Conservation (phyloP, 2,329 filamentous ascomycete genomes). For the Zarea fungicola region DNA sequence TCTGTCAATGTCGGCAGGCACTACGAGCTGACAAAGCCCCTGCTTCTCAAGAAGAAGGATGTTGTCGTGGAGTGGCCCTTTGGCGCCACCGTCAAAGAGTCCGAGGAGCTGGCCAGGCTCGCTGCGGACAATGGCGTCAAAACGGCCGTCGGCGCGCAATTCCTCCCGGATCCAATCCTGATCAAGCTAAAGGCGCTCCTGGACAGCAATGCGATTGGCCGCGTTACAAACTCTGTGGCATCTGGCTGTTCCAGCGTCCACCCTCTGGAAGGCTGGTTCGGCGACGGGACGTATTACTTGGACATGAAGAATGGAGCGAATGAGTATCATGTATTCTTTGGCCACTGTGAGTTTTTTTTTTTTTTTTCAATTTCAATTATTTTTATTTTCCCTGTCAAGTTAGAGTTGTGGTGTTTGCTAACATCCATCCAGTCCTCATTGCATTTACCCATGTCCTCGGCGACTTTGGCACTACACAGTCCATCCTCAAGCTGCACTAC, state of each 20-base stretch:
- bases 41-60: constrained; percentile 41
- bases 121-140: constrained; percentile 26
- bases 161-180: constrained; percentile 34
- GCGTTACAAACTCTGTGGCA: no score
- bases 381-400: no score
- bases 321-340: no score
- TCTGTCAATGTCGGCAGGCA: constrained; percentile 45
- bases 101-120: constrained; percentile 31
- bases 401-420: no score
- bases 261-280: no score
- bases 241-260: no score
- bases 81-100: constrained; percentile 31
- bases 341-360: no score
- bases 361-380: no score
- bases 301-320: no score
- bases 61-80: constrained; percentile 52
- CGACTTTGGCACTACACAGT: constrained; percentile 22
- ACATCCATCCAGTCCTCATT: constrained; percentile 27
- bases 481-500: constrained; percentile 26
- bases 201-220: constrained; percentile 37
- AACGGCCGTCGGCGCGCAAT: constrained; percentile 43
- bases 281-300: no score
- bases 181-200: constrained; percentile 38
- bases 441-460: constrained; percentile 29
- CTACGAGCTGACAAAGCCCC: constrained; percentile 33